phyloP scores from a whole-genome alignment of 768 basidiomycete species.

The Coprinopsis marcescibilis region DNA sequence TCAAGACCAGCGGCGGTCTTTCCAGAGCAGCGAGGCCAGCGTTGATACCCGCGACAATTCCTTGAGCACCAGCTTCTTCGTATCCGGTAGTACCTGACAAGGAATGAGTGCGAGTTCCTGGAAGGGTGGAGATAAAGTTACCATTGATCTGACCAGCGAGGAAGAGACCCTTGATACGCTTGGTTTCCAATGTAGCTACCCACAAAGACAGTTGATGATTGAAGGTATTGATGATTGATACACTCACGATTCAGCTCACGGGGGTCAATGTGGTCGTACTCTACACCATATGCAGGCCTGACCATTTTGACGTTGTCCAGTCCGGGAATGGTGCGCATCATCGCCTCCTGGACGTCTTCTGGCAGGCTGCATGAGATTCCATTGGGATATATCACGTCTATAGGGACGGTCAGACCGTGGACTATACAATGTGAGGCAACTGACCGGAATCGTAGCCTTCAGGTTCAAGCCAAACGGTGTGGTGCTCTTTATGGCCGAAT shows the following conservation, averaged over 20 bases:
- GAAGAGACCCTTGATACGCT: constrained; percentile 78
- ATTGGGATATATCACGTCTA: constrained; percentile 86
- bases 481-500: constrained; percentile 64
- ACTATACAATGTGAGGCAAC: background rate
- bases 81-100: constrained; percentile 79
- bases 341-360: constrained; percentile 74
- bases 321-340: constrained; percentile 83
- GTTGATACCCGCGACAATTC: constrained; percentile 82
- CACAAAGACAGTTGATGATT: background rate
- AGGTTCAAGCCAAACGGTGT: constrained; percentile 85
- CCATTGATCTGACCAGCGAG: constrained; percentile 91
- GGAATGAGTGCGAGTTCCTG: background rate
- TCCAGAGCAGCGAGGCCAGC: constrained; percentile 66
- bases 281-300: constrained; percentile 85
- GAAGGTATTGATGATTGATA: too few relatives aligned
- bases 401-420: background rate
- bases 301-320: constrained; percentile 82
- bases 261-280: constrained; percentile 89
- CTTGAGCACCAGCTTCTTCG: constrained; percentile 91
- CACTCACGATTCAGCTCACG: constrained; percentile 70
- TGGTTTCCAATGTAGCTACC: constrained; percentile 81
- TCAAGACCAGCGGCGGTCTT: constrained; percentile 54
- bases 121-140: constrained; percentile 12
- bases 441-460: constrained; percentile 86
- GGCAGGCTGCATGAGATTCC: constrained; percentile 86